These are phyloP conservation scores for Fistulifera solaris DNA, from an alignment of 108 stramenopile genomes.

Conservation along the genomic window DNA sequence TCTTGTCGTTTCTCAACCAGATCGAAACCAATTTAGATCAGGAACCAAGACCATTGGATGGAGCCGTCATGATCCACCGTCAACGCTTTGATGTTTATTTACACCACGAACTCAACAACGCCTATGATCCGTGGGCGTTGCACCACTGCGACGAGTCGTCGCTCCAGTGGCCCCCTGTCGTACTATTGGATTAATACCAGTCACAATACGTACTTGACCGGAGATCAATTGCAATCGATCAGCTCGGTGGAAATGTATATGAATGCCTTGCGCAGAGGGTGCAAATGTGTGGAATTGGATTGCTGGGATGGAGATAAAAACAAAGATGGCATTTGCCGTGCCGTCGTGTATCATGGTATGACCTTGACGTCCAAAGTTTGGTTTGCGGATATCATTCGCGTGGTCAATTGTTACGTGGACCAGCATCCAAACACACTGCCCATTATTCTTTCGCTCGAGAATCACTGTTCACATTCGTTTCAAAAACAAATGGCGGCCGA, in stretches of 20 bases:
- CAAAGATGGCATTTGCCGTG: slow-evolving; percentile 10
- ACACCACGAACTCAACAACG: slow-evolving; percentile 36
- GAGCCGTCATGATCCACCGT: slow-evolving; percentile 15
- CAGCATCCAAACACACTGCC: slow-evolving; percentile 58
- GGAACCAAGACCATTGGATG: neutral
- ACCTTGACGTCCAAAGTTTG: slow-evolving; percentile 83
- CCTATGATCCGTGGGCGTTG: slow-evolving; percentile 47
- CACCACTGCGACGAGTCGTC: slow-evolving; percentile 8
- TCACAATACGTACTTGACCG: slow-evolving; percentile 96
- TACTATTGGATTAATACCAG: slow-evolving; percentile 89
- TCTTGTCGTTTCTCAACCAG: slow-evolving; percentile 35
- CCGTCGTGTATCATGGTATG: slow-evolving; percentile 89
- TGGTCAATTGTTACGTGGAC: slow-evolving; percentile 51
- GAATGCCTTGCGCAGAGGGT: slow-evolving; percentile 73
- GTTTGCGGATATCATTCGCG: slow-evolving; percentile 62
- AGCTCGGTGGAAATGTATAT: slow-evolving; percentile 74
- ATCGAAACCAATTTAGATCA: slow-evolving; percentile 28
- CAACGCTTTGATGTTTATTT: slow-evolving; percentile 52
- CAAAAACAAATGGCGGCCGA: slow-evolving; percentile 77
- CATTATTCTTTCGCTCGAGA: slow-evolving; percentile 92
- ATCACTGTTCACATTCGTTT: slow-evolving; percentile 82
- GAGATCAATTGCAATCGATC: slow-evolving; percentile 79
- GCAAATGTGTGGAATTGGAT: slow-evolving; percentile 95
- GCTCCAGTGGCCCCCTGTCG: slow-evolving; percentile 62
- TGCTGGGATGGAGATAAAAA: slow-evolving; percentile 81